Percentiles rank a stretch among this genome's conserved stretches.
Evolutionary conservation across 345 rosid genomes (phyloP).

Genomic region (Populus davidiana): DNA sequence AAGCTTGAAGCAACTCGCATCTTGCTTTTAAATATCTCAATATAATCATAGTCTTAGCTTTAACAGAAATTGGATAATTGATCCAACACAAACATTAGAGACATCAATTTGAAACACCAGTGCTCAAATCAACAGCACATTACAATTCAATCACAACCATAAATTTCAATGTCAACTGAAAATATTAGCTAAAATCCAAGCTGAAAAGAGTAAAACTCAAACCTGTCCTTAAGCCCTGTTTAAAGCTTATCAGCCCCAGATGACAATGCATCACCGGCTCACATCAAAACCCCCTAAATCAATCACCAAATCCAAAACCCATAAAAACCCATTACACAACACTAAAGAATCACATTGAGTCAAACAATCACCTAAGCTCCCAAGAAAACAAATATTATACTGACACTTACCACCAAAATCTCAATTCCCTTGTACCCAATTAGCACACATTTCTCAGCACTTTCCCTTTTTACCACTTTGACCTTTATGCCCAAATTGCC

Average conservation of each 20-base stretch:
- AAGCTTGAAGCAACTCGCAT: background rate
- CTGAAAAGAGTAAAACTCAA: background rate
- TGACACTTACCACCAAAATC: slow-evolving; percentile 66
- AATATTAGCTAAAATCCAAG: background rate
- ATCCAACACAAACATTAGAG: background rate
- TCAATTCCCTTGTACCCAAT: slow-evolving; percentile 77
- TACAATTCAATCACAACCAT: background rate
- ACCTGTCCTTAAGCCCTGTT: slow-evolving; percentile 94
- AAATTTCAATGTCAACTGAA: slow-evolving; percentile 10
- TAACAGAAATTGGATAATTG: background rate
- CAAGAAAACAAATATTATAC: slow-evolving; percentile 66
- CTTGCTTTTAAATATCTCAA: background rate
- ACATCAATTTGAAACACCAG: background rate
- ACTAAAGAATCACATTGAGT: slow-evolving; percentile 44
- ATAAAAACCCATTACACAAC: slow-evolving; percentile 4
- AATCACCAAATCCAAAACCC: slow-evolving; percentile 10
- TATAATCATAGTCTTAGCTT: background rate
- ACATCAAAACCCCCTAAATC: slow-evolving; percentile 1
- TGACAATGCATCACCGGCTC: slow-evolving; percentile 74
- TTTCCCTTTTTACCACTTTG: slow-evolving; percentile 8
- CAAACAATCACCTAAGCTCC: slow-evolving; percentile 79
- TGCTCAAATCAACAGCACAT: background rate
- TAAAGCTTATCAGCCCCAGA: slow-evolving; percentile 83
- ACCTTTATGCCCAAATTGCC: slow-evolving; percentile 33
- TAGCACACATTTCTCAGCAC: background rate